A percentile compares a stretch with the other conserved stretches of the same genome.
Conservation (phyloP, 306 rosid genomes). For the Vigna angularis region DNA sequence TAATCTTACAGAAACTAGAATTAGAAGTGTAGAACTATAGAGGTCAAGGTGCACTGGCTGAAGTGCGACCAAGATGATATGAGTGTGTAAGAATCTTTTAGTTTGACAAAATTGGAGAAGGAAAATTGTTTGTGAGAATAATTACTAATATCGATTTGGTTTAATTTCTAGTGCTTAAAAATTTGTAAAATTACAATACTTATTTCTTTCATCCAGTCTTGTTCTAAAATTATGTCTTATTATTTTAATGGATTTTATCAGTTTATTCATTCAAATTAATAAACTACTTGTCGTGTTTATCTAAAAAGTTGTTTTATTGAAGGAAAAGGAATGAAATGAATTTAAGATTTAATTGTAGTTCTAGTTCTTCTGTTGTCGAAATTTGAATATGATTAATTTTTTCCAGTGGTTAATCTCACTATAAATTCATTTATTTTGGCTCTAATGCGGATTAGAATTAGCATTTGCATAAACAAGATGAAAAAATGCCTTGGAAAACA, state of each 20-base stretch:
- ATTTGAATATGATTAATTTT: no score
- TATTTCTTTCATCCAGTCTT: neutral
- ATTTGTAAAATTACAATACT: neutral
- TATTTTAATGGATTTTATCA: neutral
- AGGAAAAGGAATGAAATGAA: neutral
- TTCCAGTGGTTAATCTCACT: no score
- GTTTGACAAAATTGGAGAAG: neutral
- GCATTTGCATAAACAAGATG: no score
- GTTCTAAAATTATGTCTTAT: neutral
- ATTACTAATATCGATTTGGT: neutral
- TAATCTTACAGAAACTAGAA: conserved; percentile 37
- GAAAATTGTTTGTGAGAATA: neutral
- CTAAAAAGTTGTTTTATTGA: neutral
- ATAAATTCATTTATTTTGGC: no score
- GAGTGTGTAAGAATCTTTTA: neutral
- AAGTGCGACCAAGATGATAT: neutral
- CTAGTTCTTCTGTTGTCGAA: no score
- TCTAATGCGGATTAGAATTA: no score
- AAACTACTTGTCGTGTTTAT: neutral
- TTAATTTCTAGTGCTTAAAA: neutral
- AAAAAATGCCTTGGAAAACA: no score
- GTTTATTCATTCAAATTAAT: neutral
- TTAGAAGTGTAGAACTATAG: conserved; percentile 8
- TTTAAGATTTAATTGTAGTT: no score
- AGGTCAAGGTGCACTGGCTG: conserved; percentile 19